Percentiles rank a stretch among this genome's conserved stretches.
phyloP scores from a whole-genome alignment of 768 basidiomycete genomes.

The Phaeotremella skinneri region DNA sequence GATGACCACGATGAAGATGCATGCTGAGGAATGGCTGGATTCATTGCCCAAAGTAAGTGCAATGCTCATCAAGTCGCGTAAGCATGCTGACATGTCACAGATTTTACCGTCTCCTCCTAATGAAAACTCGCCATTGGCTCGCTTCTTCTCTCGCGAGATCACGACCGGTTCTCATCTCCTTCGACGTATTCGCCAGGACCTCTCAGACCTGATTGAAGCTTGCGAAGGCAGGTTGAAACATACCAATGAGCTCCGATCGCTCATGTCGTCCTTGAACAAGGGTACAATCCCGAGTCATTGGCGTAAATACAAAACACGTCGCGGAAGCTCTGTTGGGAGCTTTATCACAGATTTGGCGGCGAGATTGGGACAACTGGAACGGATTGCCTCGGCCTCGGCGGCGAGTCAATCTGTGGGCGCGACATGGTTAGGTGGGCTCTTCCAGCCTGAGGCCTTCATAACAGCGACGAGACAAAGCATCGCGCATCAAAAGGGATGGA shows the following conservation, averaged over 20 bases:
- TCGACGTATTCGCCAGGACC: constrained; percentile 73
- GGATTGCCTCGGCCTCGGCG: constrained; percentile 56
- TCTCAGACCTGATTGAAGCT: constrained; percentile 75
- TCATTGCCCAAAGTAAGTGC: constrained; percentile 68
- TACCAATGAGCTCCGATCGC: constrained; percentile 87
- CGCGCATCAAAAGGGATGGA: constrained; percentile 87
- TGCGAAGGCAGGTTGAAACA: constrained; percentile 86
- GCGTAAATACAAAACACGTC: constrained; percentile 83
- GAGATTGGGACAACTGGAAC: constrained; percentile 78
- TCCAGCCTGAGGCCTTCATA: constrained; percentile 95
- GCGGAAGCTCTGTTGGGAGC: constrained; percentile 72
- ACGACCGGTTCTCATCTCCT: constrained; percentile 74
- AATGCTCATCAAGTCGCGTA: neutral
- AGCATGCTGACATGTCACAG: constrained; percentile 52
- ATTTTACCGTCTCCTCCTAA: constrained; percentile 61
- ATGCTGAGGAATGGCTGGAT: constrained; percentile 78
- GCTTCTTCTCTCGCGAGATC: constrained; percentile 86
- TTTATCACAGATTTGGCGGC: constrained; percentile 81
- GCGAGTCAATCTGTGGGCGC: constrained; percentile 61
- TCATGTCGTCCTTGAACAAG: constrained; percentile 87
- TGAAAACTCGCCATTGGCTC: constrained; percentile 69
- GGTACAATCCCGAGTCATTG: constrained; percentile 87
- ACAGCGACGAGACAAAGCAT: constrained; percentile 95
- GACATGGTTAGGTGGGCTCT: constrained; percentile 90
- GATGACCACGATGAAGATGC: constrained; percentile 82